A percentile compares a stretch with the other conserved stretches of the same genome.
These are phyloP conservation scores for Cardamine occulta DNA, from an alignment of 345 rosid genomes.

Conservation along the genomic window DNA sequence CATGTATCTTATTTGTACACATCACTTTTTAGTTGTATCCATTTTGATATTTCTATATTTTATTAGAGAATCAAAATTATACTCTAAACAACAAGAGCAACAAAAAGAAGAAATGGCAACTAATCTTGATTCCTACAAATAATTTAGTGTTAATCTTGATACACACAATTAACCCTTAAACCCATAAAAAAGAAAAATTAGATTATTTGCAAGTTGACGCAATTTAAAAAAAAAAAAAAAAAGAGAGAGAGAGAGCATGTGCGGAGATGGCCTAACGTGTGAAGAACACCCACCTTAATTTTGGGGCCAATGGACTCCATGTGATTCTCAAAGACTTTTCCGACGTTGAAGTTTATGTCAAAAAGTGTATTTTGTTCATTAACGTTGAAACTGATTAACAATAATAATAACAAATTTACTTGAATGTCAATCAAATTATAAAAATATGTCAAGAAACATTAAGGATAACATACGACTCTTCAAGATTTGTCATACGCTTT, in stretches of 20 bases:
- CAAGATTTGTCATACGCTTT: background rate
- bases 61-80: background rate
- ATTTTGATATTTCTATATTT: conserved; percentile 19
- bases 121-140: conserved; percentile 10
- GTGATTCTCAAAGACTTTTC: conserved; percentile 38
- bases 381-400: background rate
- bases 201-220: conserved; percentile 20
- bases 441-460: background rate
- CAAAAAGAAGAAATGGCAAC: background rate
- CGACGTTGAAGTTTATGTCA: conserved; percentile 18
- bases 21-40: conserved; percentile 16
- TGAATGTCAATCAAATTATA: background rate
- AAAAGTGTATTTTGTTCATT: conserved; percentile 13
- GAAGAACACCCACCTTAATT: conserved; percentile 40
- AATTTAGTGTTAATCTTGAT: background rate
- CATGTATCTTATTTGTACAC: conserved; percentile 40
- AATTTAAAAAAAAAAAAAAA: background rate
- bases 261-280: conserved; percentile 42
- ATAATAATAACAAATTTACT: background rate
- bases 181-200: background rate
- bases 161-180: background rate
- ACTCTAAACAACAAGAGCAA: background rate
- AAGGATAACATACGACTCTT: background rate
- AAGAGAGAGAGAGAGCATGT: conserved; percentile 19
- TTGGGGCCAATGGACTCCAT: conserved; percentile 40